Evolutionary conservation across 176 grass and related monocot genomes (phyloP).

Genomic region (Puccinellia tenuiflora): DNA sequence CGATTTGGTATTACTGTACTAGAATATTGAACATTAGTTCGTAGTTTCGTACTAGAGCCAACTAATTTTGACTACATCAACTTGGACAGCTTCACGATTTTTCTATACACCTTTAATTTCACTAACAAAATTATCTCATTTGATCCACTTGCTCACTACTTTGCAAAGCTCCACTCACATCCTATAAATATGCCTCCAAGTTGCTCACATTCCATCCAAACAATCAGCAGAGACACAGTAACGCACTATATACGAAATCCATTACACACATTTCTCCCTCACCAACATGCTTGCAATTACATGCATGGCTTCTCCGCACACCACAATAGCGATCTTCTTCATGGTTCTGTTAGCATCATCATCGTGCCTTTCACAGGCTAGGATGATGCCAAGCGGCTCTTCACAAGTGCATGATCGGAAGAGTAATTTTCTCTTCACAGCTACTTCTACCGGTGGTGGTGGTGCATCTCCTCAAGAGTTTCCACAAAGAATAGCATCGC

Average conservation of each 20-base stretch:
- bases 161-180: neutral
- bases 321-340: neutral
- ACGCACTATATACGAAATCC: neutral
- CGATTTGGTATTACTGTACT: no score
- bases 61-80: no score
- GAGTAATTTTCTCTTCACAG: neutral
- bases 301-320: neutral
- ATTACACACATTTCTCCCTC: neutral
- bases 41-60: no score
- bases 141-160: constrained; percentile 17
- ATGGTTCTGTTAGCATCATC: neutral
- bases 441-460: no score
- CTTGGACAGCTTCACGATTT: no score
- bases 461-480: neutral
- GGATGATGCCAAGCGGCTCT: neutral
- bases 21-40: no score
- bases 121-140: neutral
- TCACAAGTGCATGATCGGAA: neutral
- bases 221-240: neutral
- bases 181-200: constrained; percentile 12
- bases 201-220: neutral
- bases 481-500: neutral
- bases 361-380: neutral
- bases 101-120: neutral
- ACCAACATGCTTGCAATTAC: neutral